A percentile compares a stretch with the other conserved stretches of the same genome.
These are phyloP conservation scores for Lepiota venenata DNA, from an alignment of 768 basidiomycete genomes.

Conservation along the genomic window DNA sequence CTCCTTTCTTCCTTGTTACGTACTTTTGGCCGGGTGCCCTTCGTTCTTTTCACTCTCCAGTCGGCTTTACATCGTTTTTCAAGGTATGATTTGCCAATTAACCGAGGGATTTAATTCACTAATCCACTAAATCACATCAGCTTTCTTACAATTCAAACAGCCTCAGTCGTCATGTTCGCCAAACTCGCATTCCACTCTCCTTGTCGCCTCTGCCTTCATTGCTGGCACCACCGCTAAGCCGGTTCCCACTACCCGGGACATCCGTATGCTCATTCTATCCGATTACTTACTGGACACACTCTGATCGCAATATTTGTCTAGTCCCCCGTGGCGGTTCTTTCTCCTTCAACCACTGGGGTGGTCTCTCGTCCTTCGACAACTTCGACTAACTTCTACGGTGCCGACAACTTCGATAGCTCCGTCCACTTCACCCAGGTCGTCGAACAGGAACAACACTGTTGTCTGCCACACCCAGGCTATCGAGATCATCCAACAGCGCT, in stretches of 20 bases:
- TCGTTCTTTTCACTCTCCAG: slow-evolving; percentile 11
- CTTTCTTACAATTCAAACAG: neutral
- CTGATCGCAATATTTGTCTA: neutral
- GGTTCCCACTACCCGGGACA: slow-evolving; percentile 7
- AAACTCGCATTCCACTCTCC: slow-evolving; percentile 17
- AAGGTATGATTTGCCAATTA: neutral
- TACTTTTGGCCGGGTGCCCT: slow-evolving; percentile 10
- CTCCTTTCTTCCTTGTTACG: slow-evolving; percentile 10
- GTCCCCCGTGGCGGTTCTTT: neutral
- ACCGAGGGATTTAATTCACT: neutral
- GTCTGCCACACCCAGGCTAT: slow-evolving; percentile 36
- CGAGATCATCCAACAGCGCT: slow-evolving; percentile 41
- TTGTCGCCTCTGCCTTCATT: slow-evolving; percentile 16
- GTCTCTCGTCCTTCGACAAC: slow-evolving; percentile 29
- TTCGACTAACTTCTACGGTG: slow-evolving; percentile 47
- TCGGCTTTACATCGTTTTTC: neutral
- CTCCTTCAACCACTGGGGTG: slow-evolving; percentile 36
- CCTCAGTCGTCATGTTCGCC: slow-evolving; percentile 15
- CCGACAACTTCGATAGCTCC: slow-evolving; percentile 38
- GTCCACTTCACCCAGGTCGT: slow-evolving; percentile 27
- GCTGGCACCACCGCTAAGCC: slow-evolving; percentile 16
- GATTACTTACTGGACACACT: neutral
- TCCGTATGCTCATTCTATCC: neutral
- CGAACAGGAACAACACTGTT: slow-evolving; percentile 31
- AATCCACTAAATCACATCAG: neutral